Conservation (phyloP, 2,329 filamentous ascomycete genomes). For the Chaetomium sp. region DNA sequence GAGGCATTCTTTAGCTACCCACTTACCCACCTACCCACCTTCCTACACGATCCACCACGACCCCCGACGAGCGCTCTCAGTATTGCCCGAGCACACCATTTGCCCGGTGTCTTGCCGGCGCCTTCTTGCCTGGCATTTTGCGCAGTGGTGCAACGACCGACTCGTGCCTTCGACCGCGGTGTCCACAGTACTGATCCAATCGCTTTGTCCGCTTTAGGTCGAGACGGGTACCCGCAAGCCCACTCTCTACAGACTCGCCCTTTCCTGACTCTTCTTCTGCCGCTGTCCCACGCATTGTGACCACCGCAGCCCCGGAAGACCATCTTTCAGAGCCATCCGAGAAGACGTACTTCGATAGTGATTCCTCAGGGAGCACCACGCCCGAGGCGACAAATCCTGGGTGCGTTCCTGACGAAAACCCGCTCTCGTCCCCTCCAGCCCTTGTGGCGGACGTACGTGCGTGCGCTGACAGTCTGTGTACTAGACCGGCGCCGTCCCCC, state of each 20-base stretch:
- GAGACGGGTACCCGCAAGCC: slow-evolving; percentile 46
- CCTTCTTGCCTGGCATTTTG: slow-evolving; percentile 26
- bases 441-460: background rate
- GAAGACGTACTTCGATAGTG: slow-evolving; percentile 44
- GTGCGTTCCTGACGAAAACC: slow-evolving; percentile 35
- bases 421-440: background rate
- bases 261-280: slow-evolving; percentile 40
- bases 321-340: slow-evolving; percentile 34
- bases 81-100: background rate
- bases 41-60: background rate
- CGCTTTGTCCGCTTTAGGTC: slow-evolving; percentile 46
- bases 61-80: background rate
- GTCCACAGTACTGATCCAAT: slow-evolving; percentile 41
- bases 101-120: background rate
- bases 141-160: slow-evolving; percentile 39
- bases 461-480: slow-evolving; percentile 2
- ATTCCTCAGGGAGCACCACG: slow-evolving; percentile 42
- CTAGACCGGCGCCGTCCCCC: slow-evolving; percentile 26
- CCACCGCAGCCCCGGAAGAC: slow-evolving; percentile 38
- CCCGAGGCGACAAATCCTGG: slow-evolving; percentile 39
- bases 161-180: slow-evolving; percentile 34
- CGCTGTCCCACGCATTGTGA: slow-evolving; percentile 41
- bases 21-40: too few species aligned
- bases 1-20: background rate
- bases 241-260: slow-evolving; percentile 17